Conservation (phyloP, 164 flowering plant genomes). For the Vitis rotundifolia region DNA sequence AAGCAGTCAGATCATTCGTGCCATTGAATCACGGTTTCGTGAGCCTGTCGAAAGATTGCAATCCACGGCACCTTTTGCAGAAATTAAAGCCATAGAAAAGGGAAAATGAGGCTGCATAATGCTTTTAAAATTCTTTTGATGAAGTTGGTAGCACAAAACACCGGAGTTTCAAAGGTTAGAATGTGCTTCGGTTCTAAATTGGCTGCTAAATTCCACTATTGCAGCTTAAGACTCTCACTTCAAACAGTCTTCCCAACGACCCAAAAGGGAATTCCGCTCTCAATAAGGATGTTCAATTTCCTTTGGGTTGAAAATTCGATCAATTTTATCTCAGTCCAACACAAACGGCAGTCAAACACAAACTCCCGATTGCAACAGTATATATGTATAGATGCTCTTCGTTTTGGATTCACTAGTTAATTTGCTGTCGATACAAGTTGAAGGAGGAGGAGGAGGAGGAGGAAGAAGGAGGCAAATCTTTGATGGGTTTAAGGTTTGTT, state of each 20-base stretch:
- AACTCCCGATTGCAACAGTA: background rate
- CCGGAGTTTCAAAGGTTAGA: background rate
- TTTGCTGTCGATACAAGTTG: background rate
- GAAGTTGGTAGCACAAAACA: no score
- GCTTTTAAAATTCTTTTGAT: no score
- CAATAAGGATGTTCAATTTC: background rate
- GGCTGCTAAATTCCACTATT: slow-evolving; percentile 10
- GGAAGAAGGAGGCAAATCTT: background rate
- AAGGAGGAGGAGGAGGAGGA: no score
- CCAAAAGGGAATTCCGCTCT: no score
- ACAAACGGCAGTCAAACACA: slow-evolving; percentile 7
- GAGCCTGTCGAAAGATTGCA: no score
- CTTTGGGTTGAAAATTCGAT: background rate
- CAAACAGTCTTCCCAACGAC: background rate
- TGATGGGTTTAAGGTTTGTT: slow-evolving; percentile 1
- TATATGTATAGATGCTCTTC: background rate
- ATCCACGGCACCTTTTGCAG: no score
- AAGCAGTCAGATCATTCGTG: no score
- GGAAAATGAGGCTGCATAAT: background rate
- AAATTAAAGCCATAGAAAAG: background rate
- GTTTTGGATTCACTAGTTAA: no score
- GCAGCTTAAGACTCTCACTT: slow-evolving; percentile 1
- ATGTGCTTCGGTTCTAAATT: slow-evolving; percentile 6
- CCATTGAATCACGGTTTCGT: no score
- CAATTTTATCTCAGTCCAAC: background rate